Evolutionary conservation across 2,329 filamentous ascomycete species (phyloP), one percentile per base, ranked within the genome.

Genomic region (Myriangium duriaei): DNA sequence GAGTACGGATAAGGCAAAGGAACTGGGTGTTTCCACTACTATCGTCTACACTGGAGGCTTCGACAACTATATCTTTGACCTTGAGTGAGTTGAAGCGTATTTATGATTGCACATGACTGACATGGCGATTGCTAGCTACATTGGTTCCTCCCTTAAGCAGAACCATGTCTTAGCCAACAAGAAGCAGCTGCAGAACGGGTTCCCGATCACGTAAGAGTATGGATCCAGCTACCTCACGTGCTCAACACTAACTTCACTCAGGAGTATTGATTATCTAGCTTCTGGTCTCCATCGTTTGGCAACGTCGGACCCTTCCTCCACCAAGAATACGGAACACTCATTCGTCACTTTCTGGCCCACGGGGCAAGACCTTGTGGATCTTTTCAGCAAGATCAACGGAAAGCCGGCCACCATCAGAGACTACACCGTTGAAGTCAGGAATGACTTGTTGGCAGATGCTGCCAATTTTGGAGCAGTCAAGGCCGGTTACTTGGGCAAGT

Each of bases 311-410:
- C 21, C 21, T 7, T n/a, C 7, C 5, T 12, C 29, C 15, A 39
- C 39, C 36, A 39, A 40, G 30, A 35, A 35, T 35, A 34, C 19
- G 11, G 13, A 34, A 10, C 34, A 34, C 24, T 39, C 36, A 10
- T 34, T 35, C 30, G 30, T 42, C 34, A 34, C 30, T 19, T 42
- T 42, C 36, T 39, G 34, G 40, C 30, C 40, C 4, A 42, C 40
- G 4, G 40, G 40, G 3, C 14, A 39, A 10, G 40, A 42, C 9
- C 18, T 42, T 9, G 28, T 14, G 16, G 40, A 42, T 17, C 36
- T 42, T 12, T 42, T 39, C 35, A 30, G 29, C 17, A 39, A 42
- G n/a, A n/a, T 42, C 12, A 33, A 42, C 30, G 40, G 40, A n/a
- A 33, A 33, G 19, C 16, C 13, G 9, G 36, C 40, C 9, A 14